Base-by-base conservation (phyloP, 441 rosid genomes). In the Corymbia calophylla region DNA sequence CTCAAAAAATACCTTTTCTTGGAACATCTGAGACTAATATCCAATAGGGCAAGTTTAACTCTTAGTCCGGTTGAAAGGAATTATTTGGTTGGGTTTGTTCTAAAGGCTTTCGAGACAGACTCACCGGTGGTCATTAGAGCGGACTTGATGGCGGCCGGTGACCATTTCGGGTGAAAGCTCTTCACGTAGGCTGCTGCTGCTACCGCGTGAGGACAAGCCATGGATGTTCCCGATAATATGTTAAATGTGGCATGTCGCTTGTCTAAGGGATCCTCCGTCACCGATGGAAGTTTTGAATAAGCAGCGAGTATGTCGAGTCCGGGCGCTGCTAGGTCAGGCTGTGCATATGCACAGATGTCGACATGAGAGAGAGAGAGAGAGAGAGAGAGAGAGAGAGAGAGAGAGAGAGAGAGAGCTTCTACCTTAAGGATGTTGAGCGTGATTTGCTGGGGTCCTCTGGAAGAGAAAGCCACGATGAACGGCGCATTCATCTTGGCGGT, bases 251-350 rank as follows among this genome's bases (percentile, higher is more conserved):
- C 55, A 94, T 21, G 90, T 70, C 95, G 91, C 21, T 47, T 73
- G 92, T 94, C 97, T 10, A 53, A 58, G 29, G 92, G 19, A 58
- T 89, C 77, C 55, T 87, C 95, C 1, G 94, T 94, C 82, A 93
- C 29, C 2, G 96, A 90, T 39, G 80, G 88, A 88, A 94, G 70
- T 85, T 92, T 89, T 9, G 95, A 88, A 91, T 90, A 93, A 35
- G 94, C 96, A 9, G 95, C 97, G 8, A 96, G 91, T 81, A 96
- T 94, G 91, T 94, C 92, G 31, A 95, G 91, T 60, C 97, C 97
- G 5, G 97, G 97, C 14, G 97, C 96, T 66, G 95, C 92, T 85
- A 96, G 88, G 89, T 96, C 97, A 68, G 97, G 97, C 95, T 95
- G 94, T 90, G 13, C 47, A 51, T 25, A 88, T 53, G 29, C 51